Conservation (phyloP, 192 early-diverging fungal species). For the Neocallimastix lanati region DNA sequence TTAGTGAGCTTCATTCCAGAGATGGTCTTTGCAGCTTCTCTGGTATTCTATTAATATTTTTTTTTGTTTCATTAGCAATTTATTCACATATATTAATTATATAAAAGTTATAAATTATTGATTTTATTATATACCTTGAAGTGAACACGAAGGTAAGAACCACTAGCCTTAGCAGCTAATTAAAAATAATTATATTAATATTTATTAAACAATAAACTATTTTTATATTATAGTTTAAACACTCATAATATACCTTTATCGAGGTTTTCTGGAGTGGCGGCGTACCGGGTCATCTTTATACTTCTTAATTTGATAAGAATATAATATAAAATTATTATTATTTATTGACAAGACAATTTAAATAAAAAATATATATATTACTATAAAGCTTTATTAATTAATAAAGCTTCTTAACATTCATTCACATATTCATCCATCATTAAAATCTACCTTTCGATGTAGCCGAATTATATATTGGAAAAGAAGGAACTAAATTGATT, state of each 20-base stretch:
- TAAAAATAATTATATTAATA: background rate
- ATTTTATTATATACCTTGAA: slow-evolving; percentile 17
- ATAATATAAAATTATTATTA: too few relatives aligned
- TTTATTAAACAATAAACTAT: background rate
- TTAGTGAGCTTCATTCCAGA: slow-evolving; percentile 78
- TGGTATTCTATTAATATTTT: slow-evolving; percentile 80
- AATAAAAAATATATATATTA: too few relatives aligned
- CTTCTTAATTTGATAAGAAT: too few relatives aligned
- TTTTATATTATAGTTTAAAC: too few relatives aligned
- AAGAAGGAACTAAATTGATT: background rate
- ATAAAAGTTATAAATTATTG: too few relatives aligned
- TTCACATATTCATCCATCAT: background rate
- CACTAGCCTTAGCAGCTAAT: slow-evolving; percentile 70
- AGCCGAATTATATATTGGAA: background rate
- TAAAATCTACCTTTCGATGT: background rate
- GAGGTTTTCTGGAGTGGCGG: slow-evolving; percentile 63
- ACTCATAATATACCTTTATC: slow-evolving; percentile 59
- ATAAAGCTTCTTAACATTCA: background rate
- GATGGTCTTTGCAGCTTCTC: slow-evolving; percentile 85
- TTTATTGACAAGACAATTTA: too few relatives aligned
- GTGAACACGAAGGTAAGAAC: slow-evolving; percentile 73
- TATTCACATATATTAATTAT: too few relatives aligned
- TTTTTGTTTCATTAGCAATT: too few relatives aligned
- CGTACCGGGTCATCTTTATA: slow-evolving; percentile 31
- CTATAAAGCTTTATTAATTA: too few relatives aligned